phyloP scores from a whole-genome alignment of 2,329 filamentous ascomycete species.

The Blastomyces gilchristii region DNA sequence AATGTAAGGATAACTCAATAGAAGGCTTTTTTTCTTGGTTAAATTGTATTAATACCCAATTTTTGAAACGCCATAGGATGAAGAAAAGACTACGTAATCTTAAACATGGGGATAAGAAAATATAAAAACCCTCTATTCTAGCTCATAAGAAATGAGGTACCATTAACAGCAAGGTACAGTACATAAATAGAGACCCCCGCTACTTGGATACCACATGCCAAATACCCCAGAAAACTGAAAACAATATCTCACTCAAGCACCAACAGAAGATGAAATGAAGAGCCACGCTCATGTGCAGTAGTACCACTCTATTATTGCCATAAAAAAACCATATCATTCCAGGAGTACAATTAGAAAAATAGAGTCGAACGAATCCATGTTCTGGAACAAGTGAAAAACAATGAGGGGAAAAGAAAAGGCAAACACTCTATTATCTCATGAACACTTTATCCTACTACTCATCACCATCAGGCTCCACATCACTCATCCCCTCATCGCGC shows the following conservation, averaged over 20 bases:
- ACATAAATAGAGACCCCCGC: not conserved
- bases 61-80: no score
- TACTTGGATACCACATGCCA: not conserved
- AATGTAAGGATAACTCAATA: not conserved
- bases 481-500: slow-evolving; percentile 27
- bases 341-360: not conserved
- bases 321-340: not conserved
- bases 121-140: not conserved
- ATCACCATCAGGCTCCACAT: slow-evolving; percentile 29
- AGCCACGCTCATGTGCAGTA: not conserved
- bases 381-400: not conserved
- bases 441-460: not conserved
- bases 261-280: not conserved
- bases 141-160: not conserved
- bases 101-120: not conserved
- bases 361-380: not conserved
- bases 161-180: not conserved
- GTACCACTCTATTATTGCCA: not conserved
- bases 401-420: not conserved
- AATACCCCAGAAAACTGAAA: not conserved
- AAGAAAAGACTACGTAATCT: not conserved
- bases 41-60: not conserved
- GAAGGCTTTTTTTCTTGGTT: no score
- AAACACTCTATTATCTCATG: not conserved
- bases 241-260: not conserved